A percentile compares a stretch with the other conserved stretches of the same genome.
phyloP scores from a whole-genome alignment of 352 stramenopile genomes.

The Pythium dissotocum region DNA sequence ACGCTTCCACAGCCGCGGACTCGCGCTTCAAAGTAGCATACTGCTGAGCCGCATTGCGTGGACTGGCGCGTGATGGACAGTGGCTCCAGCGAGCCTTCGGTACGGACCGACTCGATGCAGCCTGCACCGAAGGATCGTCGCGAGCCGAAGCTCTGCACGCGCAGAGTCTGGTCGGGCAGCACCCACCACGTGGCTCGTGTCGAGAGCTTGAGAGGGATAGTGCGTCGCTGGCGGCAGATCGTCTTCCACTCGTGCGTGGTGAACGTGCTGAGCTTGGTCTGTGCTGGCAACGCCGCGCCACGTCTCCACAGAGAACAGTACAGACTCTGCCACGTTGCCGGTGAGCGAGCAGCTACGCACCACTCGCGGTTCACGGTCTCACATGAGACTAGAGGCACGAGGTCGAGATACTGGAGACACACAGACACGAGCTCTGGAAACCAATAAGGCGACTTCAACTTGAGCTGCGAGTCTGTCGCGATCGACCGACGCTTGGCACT shows the following conservation, averaged over 20 bases:
- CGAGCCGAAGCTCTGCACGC: slow-evolving; percentile 39
- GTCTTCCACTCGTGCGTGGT: slow-evolving; percentile 22
- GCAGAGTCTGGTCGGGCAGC: slow-evolving; percentile 24
- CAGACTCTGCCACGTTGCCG: slow-evolving; percentile 28
- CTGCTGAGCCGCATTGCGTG: not conserved
- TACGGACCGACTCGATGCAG: slow-evolving; percentile 38
- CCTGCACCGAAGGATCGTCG: slow-evolving; percentile 26
- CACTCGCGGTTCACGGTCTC: slow-evolving; percentile 30
- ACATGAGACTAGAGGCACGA: slow-evolving; percentile 28
- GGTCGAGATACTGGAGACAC: slow-evolving; percentile 34
- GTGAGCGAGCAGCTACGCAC: slow-evolving; percentile 12
- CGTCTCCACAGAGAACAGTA: slow-evolving; percentile 30
- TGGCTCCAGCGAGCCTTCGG: slow-evolving; percentile 16
- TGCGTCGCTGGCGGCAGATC: slow-evolving; percentile 23
- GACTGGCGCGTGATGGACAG: slow-evolving; percentile 5
- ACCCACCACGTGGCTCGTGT: slow-evolving; percentile 35
- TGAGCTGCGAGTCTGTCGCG: no score
- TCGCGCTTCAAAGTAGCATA: slow-evolving; percentile 42
- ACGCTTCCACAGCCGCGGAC: slow-evolving; percentile 33
- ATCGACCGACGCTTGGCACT: not conserved
- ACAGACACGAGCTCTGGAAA: slow-evolving; percentile 26
- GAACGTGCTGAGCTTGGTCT: not conserved
- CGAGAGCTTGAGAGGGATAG: slow-evolving; percentile 23
- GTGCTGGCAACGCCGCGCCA: not conserved
- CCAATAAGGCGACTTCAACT: not conserved